Percentiles rank a stretch among this genome's conserved stretches.
Conservation (phyloP, 2,329 filamentous ascomycete species). For the Microdochium paspali region DNA sequence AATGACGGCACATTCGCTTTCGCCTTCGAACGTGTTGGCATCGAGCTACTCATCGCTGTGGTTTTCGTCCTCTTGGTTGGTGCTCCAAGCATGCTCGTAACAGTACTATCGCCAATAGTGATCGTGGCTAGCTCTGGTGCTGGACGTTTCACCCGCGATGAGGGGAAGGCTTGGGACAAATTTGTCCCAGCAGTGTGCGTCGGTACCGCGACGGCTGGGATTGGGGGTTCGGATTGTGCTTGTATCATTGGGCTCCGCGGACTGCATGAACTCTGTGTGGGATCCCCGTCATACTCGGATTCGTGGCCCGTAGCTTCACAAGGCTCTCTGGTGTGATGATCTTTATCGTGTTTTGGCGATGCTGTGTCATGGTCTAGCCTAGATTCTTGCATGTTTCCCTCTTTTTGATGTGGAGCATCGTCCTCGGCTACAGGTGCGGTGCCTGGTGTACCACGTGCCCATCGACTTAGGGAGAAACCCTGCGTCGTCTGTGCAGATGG, state of each 20-base stretch:
- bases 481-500: no score
- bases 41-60: slow-evolving; percentile 23
- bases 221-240: slow-evolving; percentile 15
- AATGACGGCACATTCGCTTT: slow-evolving; percentile 27
- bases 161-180: slow-evolving; percentile 9
- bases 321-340: no score
- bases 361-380: no score
- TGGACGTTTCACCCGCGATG: slow-evolving; percentile 39
- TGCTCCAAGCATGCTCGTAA: slow-evolving; percentile 55
- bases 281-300: neutral
- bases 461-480: no score
- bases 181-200: slow-evolving; percentile 16
- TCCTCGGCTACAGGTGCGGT: no score
- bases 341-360: no score
- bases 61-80: slow-evolving; percentile 36
- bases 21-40: slow-evolving; percentile 19
- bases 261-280: slow-evolving; percentile 10
- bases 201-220: slow-evolving; percentile 22
- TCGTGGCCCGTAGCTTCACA: neutral
- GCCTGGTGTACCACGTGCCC: no score
- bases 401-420: no score
- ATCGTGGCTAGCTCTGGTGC: slow-evolving; percentile 62
- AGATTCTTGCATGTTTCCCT: no score
- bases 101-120: slow-evolving; percentile 60
- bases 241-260: slow-evolving; percentile 3